Base-by-base conservation (phyloP, 208 protist genomes). In the Angomonas deanei region DNA sequence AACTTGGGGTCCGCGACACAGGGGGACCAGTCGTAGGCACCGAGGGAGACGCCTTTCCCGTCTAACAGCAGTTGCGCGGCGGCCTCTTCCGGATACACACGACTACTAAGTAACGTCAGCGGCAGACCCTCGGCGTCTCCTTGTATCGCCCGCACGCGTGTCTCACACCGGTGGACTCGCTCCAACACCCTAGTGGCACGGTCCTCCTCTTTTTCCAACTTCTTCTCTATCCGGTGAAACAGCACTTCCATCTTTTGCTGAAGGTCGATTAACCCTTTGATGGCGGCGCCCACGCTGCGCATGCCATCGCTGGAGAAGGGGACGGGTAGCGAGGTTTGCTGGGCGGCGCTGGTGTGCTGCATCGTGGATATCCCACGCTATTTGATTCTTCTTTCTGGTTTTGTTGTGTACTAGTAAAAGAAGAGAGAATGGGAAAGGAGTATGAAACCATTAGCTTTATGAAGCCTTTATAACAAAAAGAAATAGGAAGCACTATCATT, bases 281-380 rank as follows among this genome's bases (percentile, higher is more conserved):
- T 28, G 26, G 73, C 73, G 17, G 64, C 49, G 23, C 55, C 59
- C 36, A 74, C 27, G 3, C 61, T 61, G 0, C 56, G 55, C 23
- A 36, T 61, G 23, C 73, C 65, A 8, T 68, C 73, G 10, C 39
- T 59, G 2, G 68, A 21, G 32, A 67, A 65, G 1, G 73, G 73
- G 13, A 73, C 73, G 1, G 72, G 64, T 15, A 79, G 46, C n/a
- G 65, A 61, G 13, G 61, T 57, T 3, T 66, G 23, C 23, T 53
- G 47, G 21, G 47, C 47, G 10, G 47, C 11, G 11, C 21, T 15
- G 8, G 8, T 53, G 8, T 6, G 5, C n/a, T 6, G 5, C 21
- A 28, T 17, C 21, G 23, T 53, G 21, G 23, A 17, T 53, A 26
- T 36, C 21, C 50, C 3, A 32, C 21, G 4, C n/a, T n/a, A 56